A percentile compares a stretch with the other conserved stretches of the same genome.
These are phyloP conservation scores for Trametes pubescens DNA, from an alignment of 1,284 basidiomycete genomes.

Conservation along the genomic window DNA sequence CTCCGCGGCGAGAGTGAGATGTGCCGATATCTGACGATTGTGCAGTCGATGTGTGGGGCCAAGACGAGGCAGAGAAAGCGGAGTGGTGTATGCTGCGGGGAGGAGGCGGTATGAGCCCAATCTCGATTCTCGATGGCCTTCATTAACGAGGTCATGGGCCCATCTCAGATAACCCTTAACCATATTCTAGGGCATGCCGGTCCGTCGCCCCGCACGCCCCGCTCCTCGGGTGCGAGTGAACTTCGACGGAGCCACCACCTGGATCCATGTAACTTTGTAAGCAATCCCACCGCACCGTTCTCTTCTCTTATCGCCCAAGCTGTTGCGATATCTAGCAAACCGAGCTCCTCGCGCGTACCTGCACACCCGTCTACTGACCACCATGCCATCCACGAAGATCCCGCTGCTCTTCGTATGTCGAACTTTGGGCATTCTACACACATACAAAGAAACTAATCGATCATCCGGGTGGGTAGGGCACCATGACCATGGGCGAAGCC, in stretches of 20 bases:
- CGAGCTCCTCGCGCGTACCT: background rate
- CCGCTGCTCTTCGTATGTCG: conserved; percentile 24
- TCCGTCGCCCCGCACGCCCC: conserved; percentile 1
- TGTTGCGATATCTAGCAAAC: conserved; percentile 2
- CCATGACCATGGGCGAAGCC: conserved; percentile 57
- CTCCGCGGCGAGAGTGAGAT: background rate
- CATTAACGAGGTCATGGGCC: conserved; percentile 12
- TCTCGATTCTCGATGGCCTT: conserved; percentile 5
- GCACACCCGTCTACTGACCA: background rate
- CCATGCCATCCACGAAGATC: conserved; percentile 25
- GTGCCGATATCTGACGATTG: too few species aligned
- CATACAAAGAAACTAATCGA: background rate
- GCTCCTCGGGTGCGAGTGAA: background rate
- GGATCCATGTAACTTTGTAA: background rate
- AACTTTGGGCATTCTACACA: too few species aligned
- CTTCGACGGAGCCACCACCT: background rate
- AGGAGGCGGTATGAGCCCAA: conserved; percentile 3
- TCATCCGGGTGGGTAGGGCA: conserved; percentile 46
- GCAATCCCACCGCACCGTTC: conserved; percentile 4
- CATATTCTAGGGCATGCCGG: background rate
- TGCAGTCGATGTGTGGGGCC: background rate
- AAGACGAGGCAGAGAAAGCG: background rate
- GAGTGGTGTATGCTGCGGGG: background rate
- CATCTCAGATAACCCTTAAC: conserved; percentile 28
- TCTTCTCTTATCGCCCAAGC: conserved; percentile 21